phyloP scores from a whole-genome alignment of 1,139 yeast genomes.

The Pichia sp. region DNA sequence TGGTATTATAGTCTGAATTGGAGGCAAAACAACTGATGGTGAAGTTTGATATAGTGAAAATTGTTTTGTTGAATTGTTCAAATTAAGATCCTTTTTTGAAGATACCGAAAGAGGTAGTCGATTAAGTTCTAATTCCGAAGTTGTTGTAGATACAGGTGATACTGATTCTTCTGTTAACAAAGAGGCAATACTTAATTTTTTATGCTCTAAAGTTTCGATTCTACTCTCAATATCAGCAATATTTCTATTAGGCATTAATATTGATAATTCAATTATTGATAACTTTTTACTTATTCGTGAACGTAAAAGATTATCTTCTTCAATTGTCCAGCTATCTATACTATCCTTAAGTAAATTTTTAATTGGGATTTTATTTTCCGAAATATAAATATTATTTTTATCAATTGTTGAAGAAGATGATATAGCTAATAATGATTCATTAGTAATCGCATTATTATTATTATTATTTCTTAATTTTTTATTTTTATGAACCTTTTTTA shows the following conservation, averaged over 20 bases:
- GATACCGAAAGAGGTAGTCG: too few species aligned
- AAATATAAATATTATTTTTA: too few species aligned
- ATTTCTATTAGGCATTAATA: conserved; percentile 64
- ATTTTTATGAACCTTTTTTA: conserved; percentile 17
- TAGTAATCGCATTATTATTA: too few species aligned
- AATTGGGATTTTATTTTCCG: too few species aligned
- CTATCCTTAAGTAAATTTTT: too few species aligned
- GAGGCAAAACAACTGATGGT: not conserved
- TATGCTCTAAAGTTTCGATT: conserved; percentile 46
- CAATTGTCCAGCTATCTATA: conserved; percentile 47
- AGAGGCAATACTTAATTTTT: conserved; percentile 18
- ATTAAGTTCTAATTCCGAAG: too few species aligned
- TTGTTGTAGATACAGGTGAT: not conserved
- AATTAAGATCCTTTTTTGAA: too few species aligned
- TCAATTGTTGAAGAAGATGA: too few species aligned
- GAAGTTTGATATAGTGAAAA: not conserved
- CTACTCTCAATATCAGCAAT: conserved; percentile 70
- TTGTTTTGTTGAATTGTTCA: not conserved
- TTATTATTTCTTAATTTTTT: not conserved
- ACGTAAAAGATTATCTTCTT: conserved; percentile 65
- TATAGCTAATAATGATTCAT: too few species aligned
- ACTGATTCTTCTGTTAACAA: conserved; percentile 7
- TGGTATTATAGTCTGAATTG: not conserved
- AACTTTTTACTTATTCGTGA: conserved; percentile 54
- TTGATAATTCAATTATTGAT: conserved; percentile 67